Percentiles rank a stretch among this genome's conserved stretches.
phyloP scores from a whole-genome alignment of 2,329 filamentous ascomycete genomes.

The Amylocarpus encephaloides region DNA sequence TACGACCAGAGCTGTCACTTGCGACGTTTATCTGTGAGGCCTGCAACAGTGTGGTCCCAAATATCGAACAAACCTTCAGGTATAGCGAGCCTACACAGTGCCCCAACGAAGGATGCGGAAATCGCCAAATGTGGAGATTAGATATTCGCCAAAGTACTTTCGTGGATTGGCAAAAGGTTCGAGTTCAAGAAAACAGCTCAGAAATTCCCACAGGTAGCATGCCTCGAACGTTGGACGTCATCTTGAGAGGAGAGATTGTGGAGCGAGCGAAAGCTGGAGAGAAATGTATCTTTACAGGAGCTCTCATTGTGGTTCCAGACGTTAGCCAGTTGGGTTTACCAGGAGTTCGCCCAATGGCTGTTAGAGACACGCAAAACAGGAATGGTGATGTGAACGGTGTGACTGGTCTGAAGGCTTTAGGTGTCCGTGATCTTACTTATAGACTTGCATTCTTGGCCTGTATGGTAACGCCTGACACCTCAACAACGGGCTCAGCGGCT shows the following conservation, averaged over 20 bases:
- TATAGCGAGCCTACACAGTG: conserved; percentile 97
- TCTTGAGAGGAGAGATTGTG: conserved; percentile 93
- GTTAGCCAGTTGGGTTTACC: conserved; percentile 91
- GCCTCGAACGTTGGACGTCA: conserved; percentile 96
- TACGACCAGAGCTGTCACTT: conserved; percentile 84
- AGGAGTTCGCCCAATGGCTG: conserved; percentile 73
- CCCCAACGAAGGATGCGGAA: conserved; percentile 79
- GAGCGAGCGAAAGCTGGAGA: conserved; percentile 96
- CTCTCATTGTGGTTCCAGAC: conserved; percentile 92
- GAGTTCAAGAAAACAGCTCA: conserved; percentile 95
- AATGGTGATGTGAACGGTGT: conserved; percentile 77
- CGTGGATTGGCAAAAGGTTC: conserved; percentile 98
- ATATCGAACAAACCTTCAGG: conserved; percentile 94
- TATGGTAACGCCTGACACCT: conserved; percentile 88
- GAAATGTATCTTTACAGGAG: conserved; percentile 96
- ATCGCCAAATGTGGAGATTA: conserved; percentile 89
- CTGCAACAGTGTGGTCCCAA: conserved; percentile 77
- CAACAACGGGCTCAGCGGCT: conserved; percentile 68
- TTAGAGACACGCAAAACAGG: conserved; percentile 74
- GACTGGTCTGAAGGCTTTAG: conserved; percentile 81
- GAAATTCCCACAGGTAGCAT: conserved; percentile 98
- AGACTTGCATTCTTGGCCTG: conserved; percentile 93
- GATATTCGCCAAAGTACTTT: conserved; percentile 97
- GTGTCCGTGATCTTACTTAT: conserved; percentile 92
- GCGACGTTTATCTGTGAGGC: conserved; percentile 89